phyloP scores from a whole-genome alignment of 805 yeast species.

The Spathaspora arborariae region DNA sequence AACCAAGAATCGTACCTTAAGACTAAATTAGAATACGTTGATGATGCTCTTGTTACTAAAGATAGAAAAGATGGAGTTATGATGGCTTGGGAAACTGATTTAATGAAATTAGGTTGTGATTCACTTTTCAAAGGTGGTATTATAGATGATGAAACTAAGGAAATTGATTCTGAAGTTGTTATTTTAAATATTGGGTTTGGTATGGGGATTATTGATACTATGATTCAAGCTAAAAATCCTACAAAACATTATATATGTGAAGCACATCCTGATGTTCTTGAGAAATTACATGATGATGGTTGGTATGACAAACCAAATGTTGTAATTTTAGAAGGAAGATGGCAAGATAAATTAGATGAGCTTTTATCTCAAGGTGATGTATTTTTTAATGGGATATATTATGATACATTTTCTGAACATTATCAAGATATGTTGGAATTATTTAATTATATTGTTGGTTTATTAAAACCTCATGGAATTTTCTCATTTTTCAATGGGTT shows the following conservation, averaged over 20 bases:
- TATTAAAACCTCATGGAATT: conserved; percentile 75
- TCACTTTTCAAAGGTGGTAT: conserved; percentile 52
- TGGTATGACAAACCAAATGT: conserved; percentile 79
- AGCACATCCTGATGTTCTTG: conserved; percentile 89
- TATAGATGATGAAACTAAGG: conserved; percentile 14
- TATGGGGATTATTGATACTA: conserved; percentile 89
- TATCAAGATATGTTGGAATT: conserved; percentile 84
- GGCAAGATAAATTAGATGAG: conserved; percentile 80
- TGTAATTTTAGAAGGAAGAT: conserved; percentile 76
- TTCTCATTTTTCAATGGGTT: conserved; percentile 90
- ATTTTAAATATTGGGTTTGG: conserved; percentile 92
- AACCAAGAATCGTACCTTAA: conserved; percentile 61
- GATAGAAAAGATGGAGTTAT: conserved; percentile 84
- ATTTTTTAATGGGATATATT: conserved; percentile 86
- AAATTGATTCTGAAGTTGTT: conserved; percentile 34
- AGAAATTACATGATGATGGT: conserved; percentile 65
- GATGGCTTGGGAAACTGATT: conserved; percentile 93
- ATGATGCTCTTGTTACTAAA: conserved; percentile 67
- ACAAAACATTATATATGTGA: conserved; percentile 83
- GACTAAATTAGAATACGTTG: conserved; percentile 64
- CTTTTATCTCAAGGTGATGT: conserved; percentile 60
- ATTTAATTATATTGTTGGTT: conserved; percentile 76
- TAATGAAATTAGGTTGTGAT: conserved; percentile 80
- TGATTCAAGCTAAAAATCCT: conserved; percentile 60
- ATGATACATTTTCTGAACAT: conserved; percentile 91